phyloP scores from a whole-genome alignment of 176 grass and related monocot species.

The Musa itinerans region DNA sequence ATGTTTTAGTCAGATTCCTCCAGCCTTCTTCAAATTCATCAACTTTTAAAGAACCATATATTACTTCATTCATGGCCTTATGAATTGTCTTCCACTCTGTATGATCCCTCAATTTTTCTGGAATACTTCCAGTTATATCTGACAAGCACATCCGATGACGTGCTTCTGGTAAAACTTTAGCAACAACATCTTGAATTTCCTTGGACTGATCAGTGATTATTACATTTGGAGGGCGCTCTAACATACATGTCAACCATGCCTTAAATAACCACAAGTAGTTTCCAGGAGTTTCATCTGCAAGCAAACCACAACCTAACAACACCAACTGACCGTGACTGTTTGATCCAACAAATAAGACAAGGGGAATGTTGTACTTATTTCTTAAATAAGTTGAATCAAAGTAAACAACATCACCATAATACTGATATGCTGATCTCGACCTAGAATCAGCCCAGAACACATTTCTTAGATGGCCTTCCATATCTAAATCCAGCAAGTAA shows the following conservation, averaged over 20 bases:
- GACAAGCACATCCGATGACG: conserved; percentile 54
- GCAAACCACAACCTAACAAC: conserved; percentile 61
- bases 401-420: conserved; percentile 51
- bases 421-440: conserved; percentile 48
- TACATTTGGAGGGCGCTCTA: conserved; percentile 35
- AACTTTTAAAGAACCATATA: conserved; percentile 50
- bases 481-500: conserved; percentile 65
- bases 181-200: conserved; percentile 42
- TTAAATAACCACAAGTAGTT: conserved; percentile 64
- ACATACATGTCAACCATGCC: conserved; percentile 61
- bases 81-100: conserved; percentile 37
- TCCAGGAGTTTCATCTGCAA: conserved; percentile 68
- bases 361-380: conserved; percentile 42
- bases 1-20: conserved; percentile 38
- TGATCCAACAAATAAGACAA: conserved; percentile 51
- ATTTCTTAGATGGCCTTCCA: conserved; percentile 58
- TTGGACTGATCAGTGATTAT: conserved; percentile 52
- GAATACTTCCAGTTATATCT: conserved; percentile 37
- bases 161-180: conserved; percentile 40
- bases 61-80: conserved; percentile 28
- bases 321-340: conserved; percentile 68
- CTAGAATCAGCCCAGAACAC: conserved; percentile 75
- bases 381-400: conserved; percentile 56
- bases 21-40: conserved; percentile 60
- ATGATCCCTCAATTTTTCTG: conserved; percentile 36